Evolutionary conservation across 495 filamentous ascomycete species (phyloP), one percentile per base, ranked within the genome.

Genomic region (Aspergillus hancockii): DNA sequence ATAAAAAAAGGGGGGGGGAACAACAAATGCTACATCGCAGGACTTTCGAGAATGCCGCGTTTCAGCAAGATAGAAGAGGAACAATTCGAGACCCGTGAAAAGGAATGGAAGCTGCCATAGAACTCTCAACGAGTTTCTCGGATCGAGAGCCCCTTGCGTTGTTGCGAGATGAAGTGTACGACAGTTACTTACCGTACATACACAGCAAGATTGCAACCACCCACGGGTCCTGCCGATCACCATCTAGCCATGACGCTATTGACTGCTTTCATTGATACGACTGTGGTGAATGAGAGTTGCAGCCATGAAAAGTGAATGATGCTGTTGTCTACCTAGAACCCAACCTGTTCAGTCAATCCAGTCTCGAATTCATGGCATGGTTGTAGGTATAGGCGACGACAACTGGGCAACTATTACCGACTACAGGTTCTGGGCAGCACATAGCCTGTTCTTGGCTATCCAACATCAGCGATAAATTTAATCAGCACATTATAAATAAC

Each of bases 181-280:
- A 38, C 30, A 36, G n/a, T 22, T 38, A 36, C 12, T 38, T 45
- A 21, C 16, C 6, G 41, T 45, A 8, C 41, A 19, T 7, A 12
- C 8, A 14, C 8, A 36, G 34, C 13, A 31, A 25, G 18, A 21
- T 23, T 12, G 50, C n/a, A 4, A 23, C 34, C 19, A 55, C 32
- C 34, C 43, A 47, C 43, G 43, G 43, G 18, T 47, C 19, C 19
- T n/a, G 41, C 41, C 41, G 41, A n/a, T 38, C 55, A 43, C 8
- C 54, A n/a, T 49, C 10, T 41, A 28, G 8, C 56, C 52, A 62
- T 65, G 63, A 65, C 63, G 63, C 63, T 59, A 49, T 62, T 46
- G 59, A 61, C 54, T 58, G 40, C 41, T 49, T 30, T 36, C 49
- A n/a, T 25, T 4, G 19, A 47, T 47, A 23, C 43, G 22, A 47